phyloP scores from a whole-genome alignment of 306 rosid species.

The Fragaria vesca region DNA sequence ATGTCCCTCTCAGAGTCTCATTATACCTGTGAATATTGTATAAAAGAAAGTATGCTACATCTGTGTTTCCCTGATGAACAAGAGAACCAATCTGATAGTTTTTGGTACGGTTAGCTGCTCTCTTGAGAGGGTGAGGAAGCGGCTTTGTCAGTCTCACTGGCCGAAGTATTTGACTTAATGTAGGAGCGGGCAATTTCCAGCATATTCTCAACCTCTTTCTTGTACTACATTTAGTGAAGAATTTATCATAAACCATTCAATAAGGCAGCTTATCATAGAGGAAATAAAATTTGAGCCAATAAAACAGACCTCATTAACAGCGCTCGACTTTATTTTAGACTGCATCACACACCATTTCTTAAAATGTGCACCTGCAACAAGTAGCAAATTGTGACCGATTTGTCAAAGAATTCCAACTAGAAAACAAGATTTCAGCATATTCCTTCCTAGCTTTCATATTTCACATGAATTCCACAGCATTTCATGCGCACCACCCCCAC shows the following conservation, averaged over 20 bases:
- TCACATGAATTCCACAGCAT: background rate
- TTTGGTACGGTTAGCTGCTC: slow-evolving; percentile 30
- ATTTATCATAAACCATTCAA: slow-evolving; percentile 12
- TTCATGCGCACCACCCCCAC: background rate
- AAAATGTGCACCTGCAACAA: slow-evolving; percentile 80
- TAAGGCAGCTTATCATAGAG: slow-evolving; percentile 9
- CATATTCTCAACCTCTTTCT: slow-evolving; percentile 81
- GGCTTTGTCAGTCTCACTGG: slow-evolving; percentile 29
- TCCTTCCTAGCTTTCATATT: background rate
- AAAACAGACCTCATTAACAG: slow-evolving; percentile 79
- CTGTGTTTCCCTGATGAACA: slow-evolving; percentile 12
- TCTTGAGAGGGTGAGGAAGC: slow-evolving; percentile 37
- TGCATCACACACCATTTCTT: slow-evolving; percentile 99
- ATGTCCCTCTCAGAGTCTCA: slow-evolving; percentile 5
- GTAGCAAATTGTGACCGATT: slow-evolving; percentile 15
- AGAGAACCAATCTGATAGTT: slow-evolving; percentile 19
- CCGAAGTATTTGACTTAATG: slow-evolving; percentile 37
- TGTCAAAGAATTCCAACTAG: background rate
- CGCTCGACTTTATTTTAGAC: slow-evolving; percentile 87
- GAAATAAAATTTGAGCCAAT: background rate
- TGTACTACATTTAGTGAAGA: slow-evolving; percentile 62
- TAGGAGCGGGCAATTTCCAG: slow-evolving; percentile 66
- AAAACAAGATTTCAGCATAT: background rate
- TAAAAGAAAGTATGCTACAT: slow-evolving; percentile 22
- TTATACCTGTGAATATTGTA: background rate